phyloP scores from a whole-genome alignment of 768 basidiomycete species.

The Leccinum rimulosum region DNA sequence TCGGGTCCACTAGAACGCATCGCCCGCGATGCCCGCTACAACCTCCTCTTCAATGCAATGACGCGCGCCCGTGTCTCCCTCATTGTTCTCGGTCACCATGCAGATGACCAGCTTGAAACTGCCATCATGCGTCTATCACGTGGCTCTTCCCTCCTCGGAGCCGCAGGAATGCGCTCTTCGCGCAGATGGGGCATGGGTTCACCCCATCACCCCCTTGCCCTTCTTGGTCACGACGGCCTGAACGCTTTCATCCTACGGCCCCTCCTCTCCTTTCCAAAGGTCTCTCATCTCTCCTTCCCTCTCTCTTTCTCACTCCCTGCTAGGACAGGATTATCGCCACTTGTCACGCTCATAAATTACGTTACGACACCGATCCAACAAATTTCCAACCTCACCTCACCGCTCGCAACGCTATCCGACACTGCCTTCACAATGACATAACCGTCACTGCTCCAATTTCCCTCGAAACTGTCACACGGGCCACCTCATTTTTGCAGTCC shows the following conservation, averaged over 20 bases:
- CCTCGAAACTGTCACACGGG: constrained; percentile 33
- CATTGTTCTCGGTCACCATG: constrained; percentile 73
- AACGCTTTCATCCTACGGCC: constrained; percentile 70
- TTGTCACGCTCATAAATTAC: constrained; percentile 57
- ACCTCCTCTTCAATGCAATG: constrained; percentile 50
- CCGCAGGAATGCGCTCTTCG: constrained; percentile 63
- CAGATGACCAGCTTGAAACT: constrained; percentile 84
- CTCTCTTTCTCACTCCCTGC: neutral
- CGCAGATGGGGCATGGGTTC: constrained; percentile 82
- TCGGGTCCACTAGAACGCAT: constrained; percentile 47
- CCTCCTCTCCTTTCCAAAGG: constrained; percentile 67
- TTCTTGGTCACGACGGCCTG: constrained; percentile 57
- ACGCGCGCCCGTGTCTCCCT: constrained; percentile 32
- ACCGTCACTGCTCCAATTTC: constrained; percentile 29
- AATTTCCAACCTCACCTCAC: constrained; percentile 77
- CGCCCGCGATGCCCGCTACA: constrained; percentile 61
- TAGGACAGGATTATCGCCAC: constrained; percentile 82
- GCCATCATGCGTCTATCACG: constrained; percentile 64
- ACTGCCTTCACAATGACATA: constrained; percentile 29
- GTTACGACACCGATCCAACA: constrained; percentile 64
- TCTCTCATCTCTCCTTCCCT: constrained; percentile 22
- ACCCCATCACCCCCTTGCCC: constrained; percentile 31
- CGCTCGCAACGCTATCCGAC: constrained; percentile 70
- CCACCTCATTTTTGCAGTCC: constrained; percentile 29
- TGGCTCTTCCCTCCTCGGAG: constrained; percentile 55